Percentiles rank a stretch among this genome's conserved stretches.
Evolutionary conservation across 768 basidiomycete species (phyloP).

Genomic region (Rhodosporidiobolus sp.): DNA sequence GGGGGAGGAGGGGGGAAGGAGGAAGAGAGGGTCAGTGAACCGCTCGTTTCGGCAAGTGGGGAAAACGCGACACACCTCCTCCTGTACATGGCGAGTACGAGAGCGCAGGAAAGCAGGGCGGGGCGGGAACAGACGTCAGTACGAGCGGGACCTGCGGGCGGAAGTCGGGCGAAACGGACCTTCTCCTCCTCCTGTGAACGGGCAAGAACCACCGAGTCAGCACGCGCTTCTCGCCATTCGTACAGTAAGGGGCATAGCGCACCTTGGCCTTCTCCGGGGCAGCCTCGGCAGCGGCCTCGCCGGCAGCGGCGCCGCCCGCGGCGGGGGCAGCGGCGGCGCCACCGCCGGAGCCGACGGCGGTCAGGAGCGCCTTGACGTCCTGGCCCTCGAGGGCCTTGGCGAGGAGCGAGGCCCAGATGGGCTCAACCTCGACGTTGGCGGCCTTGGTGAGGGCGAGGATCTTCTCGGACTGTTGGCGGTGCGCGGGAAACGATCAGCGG

Average conservation of each 20-base stretch:
- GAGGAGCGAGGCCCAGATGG: slow-evolving; percentile 96
- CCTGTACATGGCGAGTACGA: not conserved
- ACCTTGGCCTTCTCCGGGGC: slow-evolving; percentile 59
- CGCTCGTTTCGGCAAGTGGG: too few relatives aligned
- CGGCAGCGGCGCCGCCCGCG: slow-evolving; percentile 60
- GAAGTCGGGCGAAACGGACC: slow-evolving; percentile 42
- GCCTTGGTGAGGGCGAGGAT: slow-evolving; percentile 77
- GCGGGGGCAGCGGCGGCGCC: slow-evolving; percentile 70
- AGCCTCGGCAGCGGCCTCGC: slow-evolving; percentile 58
- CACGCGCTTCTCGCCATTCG: slow-evolving; percentile 45
- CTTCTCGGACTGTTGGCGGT: slow-evolving; percentile 71
- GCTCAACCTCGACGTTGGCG: slow-evolving; percentile 80
- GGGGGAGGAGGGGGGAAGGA: too few relatives aligned
- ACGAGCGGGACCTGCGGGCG: too few relatives aligned
- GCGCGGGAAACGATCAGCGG: slow-evolving; percentile 2
- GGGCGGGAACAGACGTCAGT: too few relatives aligned
- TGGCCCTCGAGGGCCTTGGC: slow-evolving; percentile 98
- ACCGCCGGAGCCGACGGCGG: slow-evolving; percentile 90
- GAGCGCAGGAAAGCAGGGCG: too few relatives aligned
- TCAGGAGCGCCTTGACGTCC: slow-evolving; percentile 91
- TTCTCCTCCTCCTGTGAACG: slow-evolving; percentile 65
- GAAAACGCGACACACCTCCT: slow-evolving; percentile 1
- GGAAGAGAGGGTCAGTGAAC: too few relatives aligned
- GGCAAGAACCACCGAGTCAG: too few relatives aligned
- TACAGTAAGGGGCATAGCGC: too few relatives aligned